Base-by-base conservation (phyloP, 768 basidiomycete genomes). In the Coprinellus micaceus region DNA sequence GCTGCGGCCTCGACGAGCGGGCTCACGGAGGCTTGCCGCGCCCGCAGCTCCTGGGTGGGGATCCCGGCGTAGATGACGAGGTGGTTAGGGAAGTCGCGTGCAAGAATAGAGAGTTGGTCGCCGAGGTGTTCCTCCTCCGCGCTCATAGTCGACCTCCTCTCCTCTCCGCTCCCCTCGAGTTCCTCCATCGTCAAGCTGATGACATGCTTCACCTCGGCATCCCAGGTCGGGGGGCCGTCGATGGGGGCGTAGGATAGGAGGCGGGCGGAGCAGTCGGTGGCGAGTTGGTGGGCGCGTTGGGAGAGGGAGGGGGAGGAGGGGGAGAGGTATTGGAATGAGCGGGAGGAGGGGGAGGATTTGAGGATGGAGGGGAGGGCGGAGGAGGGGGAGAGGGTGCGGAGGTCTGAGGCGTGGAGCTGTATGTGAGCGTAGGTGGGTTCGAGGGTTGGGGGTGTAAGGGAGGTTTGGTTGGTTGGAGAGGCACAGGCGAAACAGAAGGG, bases 321-420 rank as follows among this genome's bases (percentile, higher is more conserved):
- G 61, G 61, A 62, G 59, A 84, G 74, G 62, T 90, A 84, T 2
- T 88, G 83, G 30, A 84, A 77, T 67, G 89, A 85, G 22, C 83
- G 71, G 24, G 82, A 74, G 2, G 79, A 84, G 0, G 82, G 73
- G 2, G 88, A 73, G 1, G 72, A 71, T 3, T 69, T 72, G 9
- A 91, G 71, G 5, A 72, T 64, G 24, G 69, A 72, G 4, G 79
- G 71, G 19, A 91, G 71, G 58, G 72, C 82, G 1, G 28, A 60
- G 17, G 25, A 40, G 9, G 82, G 72, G 5, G 80, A 68, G 21
- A 91, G 81, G 10, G 71, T 68, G 28, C 86, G 84, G 40, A 91
- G 73, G 73, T 91, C 89, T n/a, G 88, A 85, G 24, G 87, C 85
- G 62, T 87, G 89, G 3, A 88, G 72, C 89, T 91, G 33, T 6